These are phyloP conservation scores for Pholiota molesta DNA, from an alignment of 768 basidiomycete species.

Conservation along the genomic window DNA sequence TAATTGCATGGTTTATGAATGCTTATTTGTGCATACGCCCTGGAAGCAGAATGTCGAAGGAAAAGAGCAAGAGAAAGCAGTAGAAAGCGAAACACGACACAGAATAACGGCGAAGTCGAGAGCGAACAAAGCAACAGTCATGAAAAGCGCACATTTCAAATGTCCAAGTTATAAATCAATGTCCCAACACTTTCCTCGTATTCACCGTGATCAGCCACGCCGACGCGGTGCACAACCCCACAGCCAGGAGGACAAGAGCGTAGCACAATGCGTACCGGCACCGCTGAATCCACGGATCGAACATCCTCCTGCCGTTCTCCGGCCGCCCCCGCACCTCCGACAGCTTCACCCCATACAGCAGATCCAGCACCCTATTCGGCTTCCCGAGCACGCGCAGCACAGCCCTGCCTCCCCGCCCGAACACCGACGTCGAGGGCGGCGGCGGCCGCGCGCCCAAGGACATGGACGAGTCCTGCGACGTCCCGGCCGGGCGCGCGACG, in stretches of 20 bases:
- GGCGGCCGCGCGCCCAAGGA: slow-evolving; percentile 9
- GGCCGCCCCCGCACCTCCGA: slow-evolving; percentile 45
- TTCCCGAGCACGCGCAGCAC: slow-evolving; percentile 37
- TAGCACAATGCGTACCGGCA: slow-evolving; percentile 59
- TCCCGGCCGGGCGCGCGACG: slow-evolving; percentile 46
- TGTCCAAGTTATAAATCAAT: not conserved
- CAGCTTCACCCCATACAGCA: slow-evolving; percentile 46
- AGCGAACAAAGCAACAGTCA: not conserved
- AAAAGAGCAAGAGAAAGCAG: not conserved
- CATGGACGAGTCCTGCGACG: slow-evolving; percentile 24
- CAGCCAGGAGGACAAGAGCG: slow-evolving; percentile 45
- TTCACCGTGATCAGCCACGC: slow-evolving; percentile 46
- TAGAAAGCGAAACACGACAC: not conserved
- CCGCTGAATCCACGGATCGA: slow-evolving; percentile 64
- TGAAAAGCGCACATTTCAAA: not conserved
- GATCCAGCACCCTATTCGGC: slow-evolving; percentile 48
- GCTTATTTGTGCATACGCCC: not conserved
- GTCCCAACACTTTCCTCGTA: slow-evolving; percentile 34
- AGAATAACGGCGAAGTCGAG: not conserved
- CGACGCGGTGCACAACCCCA: slow-evolving; percentile 41
- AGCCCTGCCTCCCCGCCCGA: slow-evolving; percentile 15
- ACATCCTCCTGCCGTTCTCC: slow-evolving; percentile 49
- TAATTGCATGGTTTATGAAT: not conserved
- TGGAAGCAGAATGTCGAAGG: not conserved
- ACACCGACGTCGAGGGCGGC: slow-evolving; percentile 11